Evolutionary conservation across 257 asterid genomes (phyloP).

Genomic region (Paraleonurus japonicus): DNA sequence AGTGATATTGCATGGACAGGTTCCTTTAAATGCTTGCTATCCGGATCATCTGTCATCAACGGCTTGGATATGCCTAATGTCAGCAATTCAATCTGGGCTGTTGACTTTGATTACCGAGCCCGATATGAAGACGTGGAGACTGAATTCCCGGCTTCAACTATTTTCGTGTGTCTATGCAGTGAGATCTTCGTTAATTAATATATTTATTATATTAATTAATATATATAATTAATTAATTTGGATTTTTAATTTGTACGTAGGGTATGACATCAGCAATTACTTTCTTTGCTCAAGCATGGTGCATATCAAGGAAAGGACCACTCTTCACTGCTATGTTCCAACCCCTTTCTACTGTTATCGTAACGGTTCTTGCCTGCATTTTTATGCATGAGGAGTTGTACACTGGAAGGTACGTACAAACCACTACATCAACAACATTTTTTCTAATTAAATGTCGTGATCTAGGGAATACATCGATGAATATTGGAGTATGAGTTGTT

Average conservation of each 20-base stretch:
- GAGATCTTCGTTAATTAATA: too few relatives aligned
- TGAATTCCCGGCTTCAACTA: slow-evolving; percentile 20
- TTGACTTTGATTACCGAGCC: slow-evolving; percentile 15
- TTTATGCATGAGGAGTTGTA: slow-evolving; percentile 58
- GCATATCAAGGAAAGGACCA: slow-evolving; percentile 55
- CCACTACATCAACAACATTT: too few relatives aligned
- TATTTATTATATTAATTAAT: too few relatives aligned
- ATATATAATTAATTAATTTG: background rate
- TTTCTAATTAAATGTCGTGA: too few relatives aligned
- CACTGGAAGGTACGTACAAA: slow-evolving; percentile 54
- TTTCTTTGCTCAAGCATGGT: slow-evolving; percentile 39
- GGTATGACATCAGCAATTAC: slow-evolving; percentile 7
- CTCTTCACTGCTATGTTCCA: slow-evolving; percentile 66
- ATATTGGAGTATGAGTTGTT: too few relatives aligned
- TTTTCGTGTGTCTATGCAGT: slow-evolving; percentile 16
- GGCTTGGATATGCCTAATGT: slow-evolving; percentile 27
- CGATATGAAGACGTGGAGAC: slow-evolving; percentile 6
- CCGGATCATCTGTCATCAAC: slow-evolving; percentile 30
- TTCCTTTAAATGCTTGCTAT: slow-evolving; percentile 6
- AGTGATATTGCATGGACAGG: slow-evolving; percentile 10
- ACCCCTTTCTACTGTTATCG: slow-evolving; percentile 52
- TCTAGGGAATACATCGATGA: too few relatives aligned
- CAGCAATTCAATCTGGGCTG: slow-evolving; percentile 25
- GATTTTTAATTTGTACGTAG: background rate
- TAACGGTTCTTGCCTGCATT: slow-evolving; percentile 42